Conservation (phyloP, 176 grass and related monocot species). For the Otatea glauca region DNA sequence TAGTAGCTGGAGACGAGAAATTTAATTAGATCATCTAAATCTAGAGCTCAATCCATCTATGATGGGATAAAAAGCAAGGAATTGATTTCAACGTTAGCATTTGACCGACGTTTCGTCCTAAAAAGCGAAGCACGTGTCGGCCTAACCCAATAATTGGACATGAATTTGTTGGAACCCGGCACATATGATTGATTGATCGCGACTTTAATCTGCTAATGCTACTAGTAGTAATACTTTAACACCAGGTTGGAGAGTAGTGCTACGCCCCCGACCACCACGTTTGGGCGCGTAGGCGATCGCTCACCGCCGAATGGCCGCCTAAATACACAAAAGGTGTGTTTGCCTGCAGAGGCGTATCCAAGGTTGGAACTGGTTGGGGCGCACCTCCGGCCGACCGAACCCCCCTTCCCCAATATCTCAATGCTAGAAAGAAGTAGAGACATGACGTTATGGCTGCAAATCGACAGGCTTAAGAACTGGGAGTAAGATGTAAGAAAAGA, state of each 20-base stretch:
- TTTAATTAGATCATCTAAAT: background rate
- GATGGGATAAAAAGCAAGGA: background rate
- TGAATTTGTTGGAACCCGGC: background rate
- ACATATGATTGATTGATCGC: background rate
- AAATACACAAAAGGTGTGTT: no score
- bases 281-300: background rate
- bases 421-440: no score
- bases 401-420: no score
- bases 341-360: no score
- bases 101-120: background rate
- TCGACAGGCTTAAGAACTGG: no score
- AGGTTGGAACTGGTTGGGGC: no score
- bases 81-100: background rate
- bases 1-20: background rate
- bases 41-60: background rate
- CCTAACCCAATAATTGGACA: slow-evolving; percentile 21
- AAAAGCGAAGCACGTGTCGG: background rate
- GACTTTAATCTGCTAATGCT: background rate
- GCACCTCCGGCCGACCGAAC: no score
- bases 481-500: no score
- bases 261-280: background rate
- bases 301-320: background rate
- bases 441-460: no score
- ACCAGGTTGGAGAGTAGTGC: background rate
- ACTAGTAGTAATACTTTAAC: background rate